These are phyloP conservation scores for Quercus suber DNA, from an alignment of 306 rosid genomes.

Conservation along the genomic window DNA sequence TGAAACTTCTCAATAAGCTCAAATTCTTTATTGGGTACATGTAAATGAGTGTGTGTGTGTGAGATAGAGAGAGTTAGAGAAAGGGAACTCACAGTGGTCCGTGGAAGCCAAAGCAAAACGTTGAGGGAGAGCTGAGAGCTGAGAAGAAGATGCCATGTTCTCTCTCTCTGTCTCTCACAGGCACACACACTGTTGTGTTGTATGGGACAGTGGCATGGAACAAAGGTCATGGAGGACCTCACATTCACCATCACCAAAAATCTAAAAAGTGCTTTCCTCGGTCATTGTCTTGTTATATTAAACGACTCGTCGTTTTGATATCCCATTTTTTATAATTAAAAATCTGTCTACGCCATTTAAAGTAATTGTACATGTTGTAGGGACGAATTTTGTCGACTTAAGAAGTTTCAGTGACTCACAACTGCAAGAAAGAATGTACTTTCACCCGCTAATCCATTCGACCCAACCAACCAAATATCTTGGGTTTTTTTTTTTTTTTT, in stretches of 20 bases:
- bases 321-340: no score
- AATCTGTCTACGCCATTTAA: no score
- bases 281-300: background rate
- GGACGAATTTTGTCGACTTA: no score
- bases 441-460: no score
- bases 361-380: background rate
- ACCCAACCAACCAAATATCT: no score
- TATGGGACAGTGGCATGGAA: background rate
- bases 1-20: background rate
- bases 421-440: no score
- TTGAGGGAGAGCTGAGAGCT: constrained; percentile 45
- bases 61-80: background rate
- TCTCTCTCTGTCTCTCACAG: background rate
- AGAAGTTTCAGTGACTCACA: no score
- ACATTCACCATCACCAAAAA: background rate
- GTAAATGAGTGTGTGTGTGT: no score
- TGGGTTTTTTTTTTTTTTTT: no score
- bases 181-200: background rate
- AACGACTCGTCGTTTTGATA: background rate
- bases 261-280: background rate
- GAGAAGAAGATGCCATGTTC: constrained; percentile 47
- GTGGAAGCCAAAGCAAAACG: constrained; percentile 27
- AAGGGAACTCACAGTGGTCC: constrained; percentile 23
- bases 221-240: background rate
- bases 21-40: background rate